These are phyloP conservation scores for Fistulina hepatica DNA, from an alignment of 1,284 basidiomycete species.

Conservation along the genomic window DNA sequence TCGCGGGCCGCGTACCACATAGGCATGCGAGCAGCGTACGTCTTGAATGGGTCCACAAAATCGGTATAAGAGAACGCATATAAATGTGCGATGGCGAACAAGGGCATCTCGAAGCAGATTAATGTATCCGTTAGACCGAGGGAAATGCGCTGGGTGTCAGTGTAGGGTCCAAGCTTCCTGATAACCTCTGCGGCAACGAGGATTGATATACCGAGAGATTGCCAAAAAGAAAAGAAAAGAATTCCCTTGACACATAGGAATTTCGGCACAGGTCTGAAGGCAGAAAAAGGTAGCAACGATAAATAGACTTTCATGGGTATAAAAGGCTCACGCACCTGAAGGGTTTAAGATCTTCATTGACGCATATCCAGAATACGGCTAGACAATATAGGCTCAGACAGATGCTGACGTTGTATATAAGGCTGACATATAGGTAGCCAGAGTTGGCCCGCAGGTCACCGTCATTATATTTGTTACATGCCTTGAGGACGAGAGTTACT, in stretches of 20 bases:
- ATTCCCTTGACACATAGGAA: slow-evolving; percentile 98
- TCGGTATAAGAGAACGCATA: slow-evolving; percentile 82
- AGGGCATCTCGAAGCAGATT: slow-evolving; percentile 95
- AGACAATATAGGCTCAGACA: slow-evolving; percentile 76
- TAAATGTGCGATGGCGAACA: slow-evolving; percentile 91
- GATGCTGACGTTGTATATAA: slow-evolving; percentile 72
- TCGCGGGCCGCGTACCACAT: slow-evolving; percentile 83
- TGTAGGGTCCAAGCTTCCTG: slow-evolving; percentile 75
- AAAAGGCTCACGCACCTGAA: slow-evolving; percentile 71
- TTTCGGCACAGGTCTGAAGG: slow-evolving; percentile 67
- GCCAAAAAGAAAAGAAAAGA: slow-evolving; percentile 98
- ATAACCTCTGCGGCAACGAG: slow-evolving; percentile 78
- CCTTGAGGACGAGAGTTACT: slow-evolving; percentile 80
- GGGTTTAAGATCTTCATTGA: slow-evolving; percentile 76
- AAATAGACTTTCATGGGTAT: too few species aligned
- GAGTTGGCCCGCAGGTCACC: slow-evolving; percentile 76
- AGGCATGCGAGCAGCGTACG: slow-evolving; percentile 79
- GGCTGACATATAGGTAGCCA: slow-evolving; percentile 86
- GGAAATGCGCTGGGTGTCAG: slow-evolving; percentile 83
- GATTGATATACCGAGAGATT: slow-evolving; percentile 78
- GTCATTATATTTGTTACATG: slow-evolving; percentile 81
- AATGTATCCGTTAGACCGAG: slow-evolving; percentile 83
- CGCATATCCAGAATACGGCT: slow-evolving; percentile 91
- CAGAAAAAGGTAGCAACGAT: slow-evolving; percentile 9
- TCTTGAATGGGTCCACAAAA: slow-evolving; percentile 59